Percentiles rank a stretch among this genome's conserved stretches.
These are phyloP conservation scores for Bassia scoparia DNA, from an alignment of 148 eudicot species.

Conservation along the genomic window DNA sequence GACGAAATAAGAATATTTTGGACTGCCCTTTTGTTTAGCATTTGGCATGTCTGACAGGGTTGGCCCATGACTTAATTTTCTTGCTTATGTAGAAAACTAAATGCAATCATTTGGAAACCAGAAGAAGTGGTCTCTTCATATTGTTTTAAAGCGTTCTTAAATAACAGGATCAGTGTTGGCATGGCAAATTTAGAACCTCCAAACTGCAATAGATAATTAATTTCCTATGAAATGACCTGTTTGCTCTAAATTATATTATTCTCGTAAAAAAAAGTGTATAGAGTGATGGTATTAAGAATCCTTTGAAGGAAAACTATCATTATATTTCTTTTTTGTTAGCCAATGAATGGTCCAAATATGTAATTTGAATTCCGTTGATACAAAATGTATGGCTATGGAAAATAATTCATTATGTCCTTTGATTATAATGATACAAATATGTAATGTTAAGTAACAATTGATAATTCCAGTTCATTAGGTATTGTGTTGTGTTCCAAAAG, in stretches of 20 bases:
- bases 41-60: not conserved
- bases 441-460: not conserved
- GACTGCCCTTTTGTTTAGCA: not conserved
- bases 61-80: not conserved
- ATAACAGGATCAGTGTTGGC: not conserved
- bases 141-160: not conserved
- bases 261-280: no score
- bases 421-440: slow-evolving; percentile 2
- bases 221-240: no score
- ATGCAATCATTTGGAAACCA: not conserved
- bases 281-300: not conserved
- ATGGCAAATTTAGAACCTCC: not conserved
- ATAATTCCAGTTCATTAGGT: not conserved
- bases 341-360: not conserved
- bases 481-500: not conserved
- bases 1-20: not conserved
- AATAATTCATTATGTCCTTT: not conserved
- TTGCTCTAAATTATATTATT: no score
- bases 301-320: not conserved
- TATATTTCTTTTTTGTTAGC: not conserved
- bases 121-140: not conserved
- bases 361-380: no score
- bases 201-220: not conserved
- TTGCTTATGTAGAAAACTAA: not conserved
- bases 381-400: no score